Percentiles rank a stretch among this genome's conserved stretches.
These are phyloP conservation scores for Rhodamnia rubescens DNA, from an alignment of 345 rosid genomes.

Conservation along the genomic window DNA sequence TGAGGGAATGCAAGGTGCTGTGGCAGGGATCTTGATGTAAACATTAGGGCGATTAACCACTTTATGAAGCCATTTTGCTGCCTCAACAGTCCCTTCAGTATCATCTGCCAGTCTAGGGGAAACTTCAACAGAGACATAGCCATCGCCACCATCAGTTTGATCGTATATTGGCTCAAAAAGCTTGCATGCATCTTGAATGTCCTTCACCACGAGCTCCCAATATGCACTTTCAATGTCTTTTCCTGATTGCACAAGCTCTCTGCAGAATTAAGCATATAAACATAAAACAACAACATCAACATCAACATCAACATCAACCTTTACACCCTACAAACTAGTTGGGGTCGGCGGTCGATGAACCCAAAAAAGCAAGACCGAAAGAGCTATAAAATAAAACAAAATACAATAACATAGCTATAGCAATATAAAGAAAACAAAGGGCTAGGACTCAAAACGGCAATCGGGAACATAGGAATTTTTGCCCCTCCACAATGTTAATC, in stretches of 20 bases:
- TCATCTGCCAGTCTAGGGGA: conserved; percentile 95
- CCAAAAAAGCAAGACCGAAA: no score
- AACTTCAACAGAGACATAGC: conserved; percentile 97
- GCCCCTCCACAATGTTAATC: no score
- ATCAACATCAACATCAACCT: no score
- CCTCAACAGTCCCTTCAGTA: conserved; percentile 76
- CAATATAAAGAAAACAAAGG: no score
- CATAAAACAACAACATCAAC: not conserved
- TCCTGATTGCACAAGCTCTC: conserved; percentile 87
- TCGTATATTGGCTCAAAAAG: conserved; percentile 93
- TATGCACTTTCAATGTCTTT: conserved; percentile 81
- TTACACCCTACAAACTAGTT: no score
- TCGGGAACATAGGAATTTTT: no score
- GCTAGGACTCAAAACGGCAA: no score
- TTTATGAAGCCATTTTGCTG: conserved; percentile 82
- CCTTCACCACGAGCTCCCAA: conserved; percentile 98
- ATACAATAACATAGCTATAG: no score
- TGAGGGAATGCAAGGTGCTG: conserved; percentile 79
- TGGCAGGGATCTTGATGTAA: conserved; percentile 96
- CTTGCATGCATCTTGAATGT: conserved; percentile 94
- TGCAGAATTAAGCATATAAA: conserved; percentile 11
- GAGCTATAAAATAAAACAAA: no score
- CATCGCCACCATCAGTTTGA: conserved; percentile 85
- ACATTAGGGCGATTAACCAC: conserved; percentile 78
- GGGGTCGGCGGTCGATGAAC: no score